Evolutionary conservation across 352 stramenopile species (phyloP), one percentile per base, ranked within the genome.

Genomic region (Globisporangium cystogenes): DNA sequence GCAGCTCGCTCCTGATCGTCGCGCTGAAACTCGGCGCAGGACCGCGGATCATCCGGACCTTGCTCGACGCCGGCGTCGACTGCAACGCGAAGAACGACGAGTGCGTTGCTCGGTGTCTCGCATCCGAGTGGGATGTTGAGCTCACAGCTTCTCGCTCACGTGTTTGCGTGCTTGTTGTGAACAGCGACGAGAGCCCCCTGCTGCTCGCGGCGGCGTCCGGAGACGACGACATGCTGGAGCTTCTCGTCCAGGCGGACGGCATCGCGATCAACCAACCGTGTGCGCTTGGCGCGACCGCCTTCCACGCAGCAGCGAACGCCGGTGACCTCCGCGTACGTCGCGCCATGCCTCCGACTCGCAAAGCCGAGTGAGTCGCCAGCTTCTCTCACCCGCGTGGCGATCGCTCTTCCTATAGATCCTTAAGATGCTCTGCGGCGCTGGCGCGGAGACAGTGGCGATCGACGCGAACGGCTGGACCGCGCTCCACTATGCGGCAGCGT

Each of bases 401-500:
- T 39, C 33, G 6, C 11, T 4, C 23, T 7, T 16, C 14, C 8
- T 21, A 36, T 35, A 83, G 74, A 72, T 69, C 29, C 59, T 90
- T 11, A 67, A 83, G 27, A n/a, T 79, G 31, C 46, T 90, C 10
- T 76, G 65, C 20, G 62, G 71, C n/a, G 51, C 68, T 26, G 76
- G 79, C 0, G 63, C 63, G 3, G 44, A 66, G 1, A 48, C 65
- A 4, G 62, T 66, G 15, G 46, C 51, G 8, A 55, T 68, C 8
- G 79, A 88, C 23, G 65, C 77, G 11, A 83, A 85, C 53, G 74
- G 68, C 5, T 90, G 76, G 76, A 87, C 70, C 23, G 66, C 68
- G 2, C 55, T 90, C 2, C 79, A 90, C 35, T 88, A 87, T 45
- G 73, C 70, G 4, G 74, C 74, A 11, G 76, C 67, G 11, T 87